Conservation (phyloP, 2,329 filamentous ascomycete species). For the Alternaria solani region DNA sequence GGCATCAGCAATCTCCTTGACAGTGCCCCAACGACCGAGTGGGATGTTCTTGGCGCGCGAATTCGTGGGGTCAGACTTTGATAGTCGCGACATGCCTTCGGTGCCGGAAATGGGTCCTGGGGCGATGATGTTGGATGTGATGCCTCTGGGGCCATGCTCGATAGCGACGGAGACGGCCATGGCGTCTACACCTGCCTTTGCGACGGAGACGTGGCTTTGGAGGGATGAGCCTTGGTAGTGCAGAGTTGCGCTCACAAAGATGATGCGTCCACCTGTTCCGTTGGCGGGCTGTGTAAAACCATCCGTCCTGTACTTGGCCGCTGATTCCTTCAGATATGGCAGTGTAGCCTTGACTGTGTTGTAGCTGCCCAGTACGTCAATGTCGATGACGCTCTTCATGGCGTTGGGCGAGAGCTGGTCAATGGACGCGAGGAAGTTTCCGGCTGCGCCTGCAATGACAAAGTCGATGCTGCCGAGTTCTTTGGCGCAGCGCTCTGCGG, state of each 20-base stretch:
- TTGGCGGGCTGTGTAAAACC: constrained; percentile 57
- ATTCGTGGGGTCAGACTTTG: constrained; percentile 43
- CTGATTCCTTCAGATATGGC: constrained; percentile 80
- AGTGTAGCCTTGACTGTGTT: constrained; percentile 94
- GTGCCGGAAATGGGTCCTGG: constrained; percentile 87
- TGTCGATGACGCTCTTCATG: constrained; percentile 95
- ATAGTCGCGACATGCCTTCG: constrained; percentile 65
- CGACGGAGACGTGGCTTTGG: constrained; percentile 88
- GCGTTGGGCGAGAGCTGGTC: constrained; percentile 83
- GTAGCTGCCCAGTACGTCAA: constrained; percentile 91
- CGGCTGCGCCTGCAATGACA: constrained; percentile 92
- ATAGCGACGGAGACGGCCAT: constrained; percentile 81
- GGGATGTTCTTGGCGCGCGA: constrained; percentile 63
- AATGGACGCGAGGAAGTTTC: constrained; percentile 92
- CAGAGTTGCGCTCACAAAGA: constrained; percentile 89
- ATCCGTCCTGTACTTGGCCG: constrained; percentile 67
- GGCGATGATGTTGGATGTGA: constrained; percentile 87
- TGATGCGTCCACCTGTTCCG: constrained; percentile 79
- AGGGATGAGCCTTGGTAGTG: constrained; percentile 88
- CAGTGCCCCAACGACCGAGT: constrained; percentile 75
- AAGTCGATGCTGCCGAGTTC: constrained; percentile 91
- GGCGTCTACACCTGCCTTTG: constrained; percentile 90
- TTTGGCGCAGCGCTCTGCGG: constrained; percentile 79
- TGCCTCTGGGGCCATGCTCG: constrained; percentile 86
- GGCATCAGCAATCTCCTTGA: constrained; percentile 90